Conservation (phyloP, 2,329 filamentous ascomycete species). For the Aspergillus ochraceoroseus region DNA sequence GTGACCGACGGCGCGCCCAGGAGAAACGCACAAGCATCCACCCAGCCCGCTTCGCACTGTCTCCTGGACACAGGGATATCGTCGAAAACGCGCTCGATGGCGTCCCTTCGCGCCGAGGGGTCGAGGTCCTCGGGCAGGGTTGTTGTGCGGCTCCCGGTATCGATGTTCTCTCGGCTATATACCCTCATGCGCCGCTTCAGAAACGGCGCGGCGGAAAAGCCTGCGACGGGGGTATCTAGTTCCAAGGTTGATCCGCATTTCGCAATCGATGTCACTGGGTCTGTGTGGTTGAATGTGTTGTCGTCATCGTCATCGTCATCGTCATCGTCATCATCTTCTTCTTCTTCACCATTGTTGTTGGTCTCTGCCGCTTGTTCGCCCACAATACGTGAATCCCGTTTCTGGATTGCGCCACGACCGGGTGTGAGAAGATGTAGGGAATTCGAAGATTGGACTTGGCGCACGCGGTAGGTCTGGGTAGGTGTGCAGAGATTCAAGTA, state of each 20-base stretch:
- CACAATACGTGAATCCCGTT: constrained; percentile 29
- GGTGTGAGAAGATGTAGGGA: constrained; percentile 54
- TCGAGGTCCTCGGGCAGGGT: no score
- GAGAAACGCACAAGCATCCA: constrained; percentile 50
- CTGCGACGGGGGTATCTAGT: constrained; percentile 35
- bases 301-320: constrained; percentile 9
- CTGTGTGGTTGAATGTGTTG: constrained; percentile 25
- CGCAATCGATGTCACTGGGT: constrained; percentile 40
- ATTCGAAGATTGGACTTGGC: constrained; percentile 63
- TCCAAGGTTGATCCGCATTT: constrained; percentile 47
- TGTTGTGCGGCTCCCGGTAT: no score
- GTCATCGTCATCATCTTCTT: constrained; percentile 12
- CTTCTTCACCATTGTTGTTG: no score
- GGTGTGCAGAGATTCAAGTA: constrained; percentile 57
- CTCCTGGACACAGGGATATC: constrained; percentile 51
- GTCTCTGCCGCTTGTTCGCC: constrained; percentile 6
- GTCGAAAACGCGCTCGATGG: constrained; percentile 40
- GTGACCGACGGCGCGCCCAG: constrained; percentile 32
- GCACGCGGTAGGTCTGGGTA: constrained; percentile 54
- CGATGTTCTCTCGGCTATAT: constrained; percentile 16
- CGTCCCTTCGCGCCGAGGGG: constrained; percentile 27
- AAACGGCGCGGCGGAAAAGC: constrained; percentile 30
- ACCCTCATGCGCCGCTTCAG: constrained; percentile 26
- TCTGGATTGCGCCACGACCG: constrained; percentile 31
- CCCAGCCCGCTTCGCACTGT: constrained; percentile 51